Percentiles rank a stretch among this genome's conserved stretches.
phyloP scores from a whole-genome alignment of 805 yeast species.

The Metschnikowia picachoensis region DNA sequence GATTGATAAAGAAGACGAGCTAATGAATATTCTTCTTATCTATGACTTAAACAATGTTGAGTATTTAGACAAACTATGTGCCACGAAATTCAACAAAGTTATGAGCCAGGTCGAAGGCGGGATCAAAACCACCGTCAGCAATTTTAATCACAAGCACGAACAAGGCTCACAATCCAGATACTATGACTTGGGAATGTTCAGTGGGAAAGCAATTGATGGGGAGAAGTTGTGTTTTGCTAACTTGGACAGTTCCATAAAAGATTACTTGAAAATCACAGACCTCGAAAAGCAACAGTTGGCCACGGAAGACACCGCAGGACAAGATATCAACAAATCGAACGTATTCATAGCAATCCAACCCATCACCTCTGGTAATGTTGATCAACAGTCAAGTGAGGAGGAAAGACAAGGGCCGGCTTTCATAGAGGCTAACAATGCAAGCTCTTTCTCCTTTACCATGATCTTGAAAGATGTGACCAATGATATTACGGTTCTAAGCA shows the following conservation, averaged over 20 bases:
- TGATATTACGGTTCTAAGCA: slow-evolving; percentile 64
- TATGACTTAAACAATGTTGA: slow-evolving; percentile 60
- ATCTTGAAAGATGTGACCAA: slow-evolving; percentile 77
- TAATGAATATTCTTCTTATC: slow-evolving; percentile 44
- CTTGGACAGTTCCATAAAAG: slow-evolving; percentile 67
- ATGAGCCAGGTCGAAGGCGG: slow-evolving; percentile 78
- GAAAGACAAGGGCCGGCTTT: slow-evolving; percentile 19
- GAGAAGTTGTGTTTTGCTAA: slow-evolving; percentile 87
- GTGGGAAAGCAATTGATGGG: slow-evolving; percentile 77
- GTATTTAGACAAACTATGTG: slow-evolving; percentile 44
- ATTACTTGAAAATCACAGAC: slow-evolving; percentile 29
- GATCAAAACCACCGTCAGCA: slow-evolving; percentile 56
- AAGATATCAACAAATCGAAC: slow-evolving; percentile 45
- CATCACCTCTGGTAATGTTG: slow-evolving; percentile 19
- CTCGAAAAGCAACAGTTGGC: slow-evolving; percentile 15
- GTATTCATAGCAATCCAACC: slow-evolving; percentile 72
- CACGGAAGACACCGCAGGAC: slow-evolving; percentile 17
- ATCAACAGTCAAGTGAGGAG: slow-evolving; percentile 9
- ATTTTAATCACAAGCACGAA: slow-evolving; percentile 37
- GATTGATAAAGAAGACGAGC: slow-evolving; percentile 50
- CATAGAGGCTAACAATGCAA: slow-evolving; percentile 45
- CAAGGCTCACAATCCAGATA: slow-evolving; percentile 15
- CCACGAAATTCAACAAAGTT: slow-evolving; percentile 55
- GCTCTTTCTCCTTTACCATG: slow-evolving; percentile 70
- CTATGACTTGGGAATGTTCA: slow-evolving; percentile 62